Evolutionary conservation across 2,329 filamentous ascomycete genomes (phyloP), one percentile per base, ranked within the genome.

Genomic region (Metarhizium guizhouense): DNA sequence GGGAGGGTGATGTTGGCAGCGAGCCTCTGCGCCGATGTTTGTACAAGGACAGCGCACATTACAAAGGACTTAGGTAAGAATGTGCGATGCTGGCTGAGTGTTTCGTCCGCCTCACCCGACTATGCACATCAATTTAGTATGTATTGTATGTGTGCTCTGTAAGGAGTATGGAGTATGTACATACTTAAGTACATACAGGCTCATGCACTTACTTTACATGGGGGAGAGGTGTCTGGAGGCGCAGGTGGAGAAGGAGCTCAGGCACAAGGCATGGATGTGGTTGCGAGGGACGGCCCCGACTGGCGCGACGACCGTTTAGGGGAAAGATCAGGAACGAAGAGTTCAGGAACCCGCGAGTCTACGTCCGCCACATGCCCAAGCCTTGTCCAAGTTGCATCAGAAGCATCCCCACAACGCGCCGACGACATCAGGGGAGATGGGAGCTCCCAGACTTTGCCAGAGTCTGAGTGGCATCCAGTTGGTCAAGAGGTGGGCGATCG

Each of bases 241-340:
- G 16, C 16, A 18, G 42, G 51, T 53, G 51, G 51, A 53, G 51
- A 47, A 36, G n/a, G 25, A 25, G 40, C 47, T 51, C 53, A 54
- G 53, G 53, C 38, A 48, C 53, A 42, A 30, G 18, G 30, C 34
- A 36, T 51, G 53, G 32, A 47, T 40, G 11, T 40, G 42, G 36
- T 38, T 20, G 20, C 42, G 51, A 43, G 45, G 43, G 50, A 51
- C 40, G 47, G 48, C 29, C 53, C n/a, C 30, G 53, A 40, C 20
- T 54, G 47, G 45, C 25, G 34, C 53, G 51, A 50, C 3, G 51
- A 48, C 56, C 34, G 40, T 47, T 43, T n/a, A n/a, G 45, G 38
- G 55, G 43, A 54, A 51, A 52, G 56, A 47, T 25, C 56, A 57
- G 56, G 56, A 38, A 57, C 56, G 36, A 36, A 25, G n/a, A 32